These are phyloP conservation scores for Taphrina betulina DNA, from an alignment of 1,139 yeast species.

Conservation along the genomic window DNA sequence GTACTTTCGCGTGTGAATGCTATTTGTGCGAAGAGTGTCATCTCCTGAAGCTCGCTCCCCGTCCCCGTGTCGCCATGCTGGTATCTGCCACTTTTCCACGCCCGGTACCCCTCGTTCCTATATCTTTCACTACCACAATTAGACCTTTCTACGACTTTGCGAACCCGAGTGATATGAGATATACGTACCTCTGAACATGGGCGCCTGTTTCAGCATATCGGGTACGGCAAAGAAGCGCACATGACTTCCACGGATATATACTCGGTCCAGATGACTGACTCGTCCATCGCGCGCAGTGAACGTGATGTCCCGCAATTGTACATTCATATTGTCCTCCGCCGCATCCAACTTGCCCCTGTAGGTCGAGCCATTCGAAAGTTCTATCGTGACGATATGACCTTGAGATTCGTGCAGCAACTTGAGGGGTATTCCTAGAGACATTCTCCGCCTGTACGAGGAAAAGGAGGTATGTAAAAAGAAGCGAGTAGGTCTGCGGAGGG, in stretches of 20 bases:
- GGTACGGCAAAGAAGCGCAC: slow-evolving; percentile 83
- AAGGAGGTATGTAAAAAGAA: no score
- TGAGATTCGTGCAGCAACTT: slow-evolving; percentile 84
- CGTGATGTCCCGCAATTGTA: slow-evolving; percentile 78
- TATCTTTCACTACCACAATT: slow-evolving; percentile 12
- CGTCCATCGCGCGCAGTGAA: slow-evolving; percentile 75
- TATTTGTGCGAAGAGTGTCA: no score
- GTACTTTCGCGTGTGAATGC: no score
- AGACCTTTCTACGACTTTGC: neutral
- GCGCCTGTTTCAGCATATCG: slow-evolving; percentile 58
- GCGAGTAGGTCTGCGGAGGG: no score
- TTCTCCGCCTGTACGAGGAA: no score
- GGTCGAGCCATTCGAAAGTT: slow-evolving; percentile 65
- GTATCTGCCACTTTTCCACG: slow-evolving; percentile 30
- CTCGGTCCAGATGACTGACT: slow-evolving; percentile 76
- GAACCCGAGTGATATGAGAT: no score
- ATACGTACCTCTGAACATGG: slow-evolving; percentile 27
- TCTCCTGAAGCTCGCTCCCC: slow-evolving; percentile 16
- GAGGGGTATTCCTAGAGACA: slow-evolving; percentile 69
- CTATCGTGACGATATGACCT: slow-evolving; percentile 75
- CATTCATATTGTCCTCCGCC: slow-evolving; percentile 87
- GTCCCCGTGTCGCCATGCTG: slow-evolving; percentile 26
- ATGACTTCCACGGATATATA: slow-evolving; percentile 88
- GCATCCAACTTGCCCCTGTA: slow-evolving; percentile 9
- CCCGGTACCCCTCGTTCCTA: slow-evolving; percentile 25